phyloP scores from a whole-genome alignment of 139 green algal genomes.

The Chlorokybus atmophyticus region DNA sequence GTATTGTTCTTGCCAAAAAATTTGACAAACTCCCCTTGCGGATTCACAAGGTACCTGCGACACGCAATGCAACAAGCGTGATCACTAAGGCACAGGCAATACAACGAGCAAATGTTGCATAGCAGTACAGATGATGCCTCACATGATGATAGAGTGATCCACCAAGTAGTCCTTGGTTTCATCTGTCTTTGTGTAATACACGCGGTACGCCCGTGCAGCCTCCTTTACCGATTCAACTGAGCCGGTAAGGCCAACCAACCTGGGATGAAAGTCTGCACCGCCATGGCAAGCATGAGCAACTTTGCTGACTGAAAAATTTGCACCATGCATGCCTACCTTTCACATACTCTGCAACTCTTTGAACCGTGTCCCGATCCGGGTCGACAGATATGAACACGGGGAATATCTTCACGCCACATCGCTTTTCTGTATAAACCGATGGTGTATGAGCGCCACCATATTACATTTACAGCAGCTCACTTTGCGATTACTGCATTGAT shows the following conservation, averaged over 20 bases:
- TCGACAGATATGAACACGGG: conserved; percentile 94
- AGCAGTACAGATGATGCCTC: neutral
- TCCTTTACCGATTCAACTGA: conserved; percentile 41
- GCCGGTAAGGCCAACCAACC: conserved; percentile 86
- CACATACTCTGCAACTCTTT: conserved; percentile 65
- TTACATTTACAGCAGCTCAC: too few relatives aligned
- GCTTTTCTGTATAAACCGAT: conserved; percentile 35
- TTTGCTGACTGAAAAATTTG: neutral
- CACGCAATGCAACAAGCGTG: neutral
- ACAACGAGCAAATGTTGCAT: neutral
- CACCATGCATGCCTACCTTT: conserved; percentile 30
- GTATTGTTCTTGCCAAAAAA: conserved; percentile 39
- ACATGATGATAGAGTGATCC: conserved; percentile 94
- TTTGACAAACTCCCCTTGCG: conserved; percentile 34
- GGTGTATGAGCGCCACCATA: too few relatives aligned
- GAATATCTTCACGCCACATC: conserved; percentile 5
- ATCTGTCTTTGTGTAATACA: conserved; percentile 75
- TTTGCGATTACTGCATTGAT: too few relatives aligned
- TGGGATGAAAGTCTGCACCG: conserved; percentile 75
- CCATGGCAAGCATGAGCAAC: neutral
- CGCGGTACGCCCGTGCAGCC: conserved; percentile 35
- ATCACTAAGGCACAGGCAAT: neutral
- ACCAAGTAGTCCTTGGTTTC: conserved; percentile 79
- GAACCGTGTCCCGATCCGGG: conserved; percentile 67
- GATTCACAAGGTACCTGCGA: conserved; percentile 29